Percentiles rank a stretch among this genome's conserved stretches.
Conservation (phyloP, 495 filamentous ascomycete species). For the Penicillium fimorum region DNA sequence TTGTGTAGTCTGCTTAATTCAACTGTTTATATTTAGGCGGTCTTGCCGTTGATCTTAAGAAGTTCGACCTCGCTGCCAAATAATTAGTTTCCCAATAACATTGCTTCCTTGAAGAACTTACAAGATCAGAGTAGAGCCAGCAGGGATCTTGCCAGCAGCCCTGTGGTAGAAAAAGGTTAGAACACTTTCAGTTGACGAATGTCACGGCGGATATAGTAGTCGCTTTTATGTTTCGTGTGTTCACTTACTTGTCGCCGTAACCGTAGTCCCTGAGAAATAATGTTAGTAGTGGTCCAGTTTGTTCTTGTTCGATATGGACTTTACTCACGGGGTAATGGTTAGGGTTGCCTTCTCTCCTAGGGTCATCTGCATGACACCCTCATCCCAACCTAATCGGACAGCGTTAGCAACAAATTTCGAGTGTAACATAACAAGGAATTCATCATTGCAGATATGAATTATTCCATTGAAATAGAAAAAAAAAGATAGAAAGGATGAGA, state of each 20-base stretch:
- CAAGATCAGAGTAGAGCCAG: constrained; percentile 49
- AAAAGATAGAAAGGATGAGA: constrained; percentile 4
- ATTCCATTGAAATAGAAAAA: not conserved
- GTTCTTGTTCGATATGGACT: not conserved
- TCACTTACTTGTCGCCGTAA: constrained; percentile 69
- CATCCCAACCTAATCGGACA: constrained; percentile 71
- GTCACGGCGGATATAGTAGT: not conserved
- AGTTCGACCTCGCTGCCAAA: constrained; percentile 45
- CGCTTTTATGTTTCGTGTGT: constrained; percentile 47
- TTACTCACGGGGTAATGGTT: constrained; percentile 69
- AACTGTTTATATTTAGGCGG: constrained; percentile 1
- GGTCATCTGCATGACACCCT: constrained; percentile 76
- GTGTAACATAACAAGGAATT: not conserved
- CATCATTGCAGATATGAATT: not conserved
- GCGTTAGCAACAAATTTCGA: not conserved
- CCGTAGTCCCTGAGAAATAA: constrained; percentile 62
- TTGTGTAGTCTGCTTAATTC: not conserved
- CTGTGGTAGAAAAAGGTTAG: constrained; percentile 27
- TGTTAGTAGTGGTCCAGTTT: constrained; percentile 22
- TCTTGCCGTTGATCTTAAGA: constrained; percentile 42
- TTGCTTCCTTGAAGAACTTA: constrained; percentile 32
- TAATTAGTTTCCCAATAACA: constrained; percentile 10
- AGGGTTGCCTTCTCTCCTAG: constrained; percentile 78
- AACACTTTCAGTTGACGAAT: constrained; percentile 2
- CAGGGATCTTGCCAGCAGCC: constrained; percentile 62